Conservation (phyloP, 179 eudicot species). For the Beta lomatogona region DNA sequence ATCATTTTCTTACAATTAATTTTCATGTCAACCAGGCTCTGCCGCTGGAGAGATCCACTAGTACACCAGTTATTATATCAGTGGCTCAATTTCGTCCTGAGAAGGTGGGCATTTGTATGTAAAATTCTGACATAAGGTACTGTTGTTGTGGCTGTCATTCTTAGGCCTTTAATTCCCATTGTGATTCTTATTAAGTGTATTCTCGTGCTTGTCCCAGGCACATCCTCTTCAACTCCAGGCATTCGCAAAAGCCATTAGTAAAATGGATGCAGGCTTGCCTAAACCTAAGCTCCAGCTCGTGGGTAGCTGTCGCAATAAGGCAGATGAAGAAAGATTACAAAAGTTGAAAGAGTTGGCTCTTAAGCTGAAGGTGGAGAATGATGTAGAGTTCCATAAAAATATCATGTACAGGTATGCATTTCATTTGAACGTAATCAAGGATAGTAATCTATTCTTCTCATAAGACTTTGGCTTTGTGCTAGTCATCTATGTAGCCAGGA, state of each 20-base stretch:
- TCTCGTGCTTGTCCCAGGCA: conserved; percentile 55
- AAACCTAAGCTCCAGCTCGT: conserved; percentile 88
- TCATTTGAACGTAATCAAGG: not conserved
- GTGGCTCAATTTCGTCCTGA: conserved; percentile 99
- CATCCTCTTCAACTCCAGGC: conserved; percentile 91
- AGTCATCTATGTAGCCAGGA: not conserved
- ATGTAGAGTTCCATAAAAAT: conserved; percentile 88
- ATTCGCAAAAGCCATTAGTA: conserved; percentile 61
- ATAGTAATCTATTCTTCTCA: not conserved
- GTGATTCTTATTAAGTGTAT: conserved; percentile 19
- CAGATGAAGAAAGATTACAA: conserved; percentile 79
- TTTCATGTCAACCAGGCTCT: conserved; percentile 51
- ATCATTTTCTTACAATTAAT: not conserved
- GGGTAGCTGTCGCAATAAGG: conserved; percentile 92
- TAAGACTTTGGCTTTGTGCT: not conserved
- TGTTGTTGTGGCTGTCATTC: conserved; percentile 13
- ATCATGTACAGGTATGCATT: conserved; percentile 66
- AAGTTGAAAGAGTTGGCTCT: conserved; percentile 71
- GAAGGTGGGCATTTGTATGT: conserved; percentile 68
- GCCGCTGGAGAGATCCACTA: conserved; percentile 66
- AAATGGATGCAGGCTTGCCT: conserved; percentile 49
- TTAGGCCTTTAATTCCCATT: conserved; percentile 19
- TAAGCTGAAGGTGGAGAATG: conserved; percentile 62
- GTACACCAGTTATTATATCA: conserved; percentile 61
- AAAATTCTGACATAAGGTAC: conserved; percentile 31